A percentile compares a stretch with the other conserved stretches of the same genome.
Evolutionary conservation across 2,329 filamentous ascomycete species (phyloP).

Genomic region (Colletotrichum ledebouriae): DNA sequence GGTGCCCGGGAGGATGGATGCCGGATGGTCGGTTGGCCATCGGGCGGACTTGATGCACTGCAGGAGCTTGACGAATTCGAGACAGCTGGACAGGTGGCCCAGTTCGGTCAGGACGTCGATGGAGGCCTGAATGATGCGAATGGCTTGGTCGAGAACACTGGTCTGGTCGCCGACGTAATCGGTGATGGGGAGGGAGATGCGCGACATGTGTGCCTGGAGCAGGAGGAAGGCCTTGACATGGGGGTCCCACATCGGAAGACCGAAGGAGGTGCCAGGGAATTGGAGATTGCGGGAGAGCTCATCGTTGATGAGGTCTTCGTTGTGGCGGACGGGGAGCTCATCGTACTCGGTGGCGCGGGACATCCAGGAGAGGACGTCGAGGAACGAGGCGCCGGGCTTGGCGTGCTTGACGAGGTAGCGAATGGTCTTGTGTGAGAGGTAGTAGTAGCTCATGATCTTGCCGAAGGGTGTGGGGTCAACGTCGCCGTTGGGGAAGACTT

Average conservation of each 20-base stretch:
- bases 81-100: constrained; percentile 82
- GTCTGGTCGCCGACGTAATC: constrained; percentile 97
- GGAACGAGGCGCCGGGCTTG: constrained; percentile 80
- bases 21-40: constrained; percentile 86
- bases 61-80: constrained; percentile 86
- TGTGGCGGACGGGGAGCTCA: constrained; percentile 96
- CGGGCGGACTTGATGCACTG: constrained; percentile 93
- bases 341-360: constrained; percentile 95
- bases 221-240: constrained; percentile 97
- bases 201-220: constrained; percentile 94
- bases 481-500: constrained; percentile 86
- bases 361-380: constrained; percentile 92
- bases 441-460: constrained; percentile 99
- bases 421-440: constrained; percentile 94
- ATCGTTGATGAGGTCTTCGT: constrained; percentile 96
- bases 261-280: constrained; percentile 69
- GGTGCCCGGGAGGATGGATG: constrained; percentile 85
- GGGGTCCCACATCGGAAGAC: constrained; percentile 96
- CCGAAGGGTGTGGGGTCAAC: constrained; percentile 91
- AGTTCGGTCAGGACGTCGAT: constrained; percentile 95
- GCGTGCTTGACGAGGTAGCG: constrained; percentile 84
- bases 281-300: constrained; percentile 88
- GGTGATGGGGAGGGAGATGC: constrained; percentile 91
- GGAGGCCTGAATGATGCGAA: constrained; percentile 95
- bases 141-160: constrained; percentile 91